Evolutionary conservation across 2,329 filamentous ascomycete species (phyloP).

Genomic region (Pseudogymnoascus sp.): DNA sequence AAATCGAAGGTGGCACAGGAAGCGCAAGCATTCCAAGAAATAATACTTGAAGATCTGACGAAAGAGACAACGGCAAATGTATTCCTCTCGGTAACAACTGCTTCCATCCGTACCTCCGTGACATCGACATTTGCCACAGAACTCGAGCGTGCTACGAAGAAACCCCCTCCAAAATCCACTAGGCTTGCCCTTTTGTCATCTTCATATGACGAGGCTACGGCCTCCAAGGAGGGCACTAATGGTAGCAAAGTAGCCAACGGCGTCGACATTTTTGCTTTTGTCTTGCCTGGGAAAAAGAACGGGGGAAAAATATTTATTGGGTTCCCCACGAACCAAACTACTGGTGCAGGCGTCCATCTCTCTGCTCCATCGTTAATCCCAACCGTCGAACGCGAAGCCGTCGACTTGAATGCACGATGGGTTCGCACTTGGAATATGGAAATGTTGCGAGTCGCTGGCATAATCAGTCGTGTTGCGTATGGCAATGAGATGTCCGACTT

Average conservation of each 20-base stretch:
- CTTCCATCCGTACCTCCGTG: constrained; percentile 69
- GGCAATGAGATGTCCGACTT: constrained; percentile 76
- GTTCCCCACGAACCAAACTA: constrained; percentile 95
- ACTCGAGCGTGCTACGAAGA: constrained; percentile 91
- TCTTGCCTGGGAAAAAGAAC: constrained; percentile 74
- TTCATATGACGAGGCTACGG: constrained; percentile 74
- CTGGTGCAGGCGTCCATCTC: constrained; percentile 84
- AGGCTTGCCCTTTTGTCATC: constrained; percentile 82
- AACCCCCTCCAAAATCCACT: constrained; percentile 82
- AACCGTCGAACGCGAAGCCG: constrained; percentile 92
- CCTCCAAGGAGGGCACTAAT: constrained; percentile 38
- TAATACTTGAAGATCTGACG: constrained; percentile 62
- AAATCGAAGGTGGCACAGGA: constrained; percentile 51
- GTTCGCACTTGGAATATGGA: constrained; percentile 94
- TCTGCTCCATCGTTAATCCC: constrained; percentile 95
- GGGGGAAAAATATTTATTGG: constrained; percentile 90
- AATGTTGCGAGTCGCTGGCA: constrained; percentile 81
- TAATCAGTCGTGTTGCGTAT: constrained; percentile 83
- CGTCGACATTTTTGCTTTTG: constrained; percentile 78
- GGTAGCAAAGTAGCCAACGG: constrained; percentile 44
- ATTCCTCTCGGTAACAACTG: constrained; percentile 81
- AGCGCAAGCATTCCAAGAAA: constrained; percentile 53
- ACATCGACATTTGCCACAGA: constrained; percentile 67
- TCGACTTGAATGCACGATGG: constrained; percentile 91
- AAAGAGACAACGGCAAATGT: constrained; percentile 66